phyloP scores from a whole-genome alignment of 768 basidiomycete species.

The Boletus vermiculosoides region DNA sequence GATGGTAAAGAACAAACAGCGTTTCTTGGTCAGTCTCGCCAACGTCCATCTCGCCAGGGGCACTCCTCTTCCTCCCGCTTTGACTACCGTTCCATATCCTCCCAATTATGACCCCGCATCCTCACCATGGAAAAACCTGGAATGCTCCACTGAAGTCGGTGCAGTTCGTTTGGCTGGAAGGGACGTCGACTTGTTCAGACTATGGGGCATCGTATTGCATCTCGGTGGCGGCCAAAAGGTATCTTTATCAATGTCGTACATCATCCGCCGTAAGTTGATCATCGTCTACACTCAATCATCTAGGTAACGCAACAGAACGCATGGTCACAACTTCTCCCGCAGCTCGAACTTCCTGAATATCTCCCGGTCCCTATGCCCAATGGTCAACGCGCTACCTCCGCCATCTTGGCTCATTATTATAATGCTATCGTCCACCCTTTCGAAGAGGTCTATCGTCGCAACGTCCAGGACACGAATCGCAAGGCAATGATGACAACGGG shows the following conservation, averaged over 20 bases:
- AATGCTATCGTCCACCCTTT: constrained; percentile 63
- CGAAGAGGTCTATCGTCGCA: constrained; percentile 68
- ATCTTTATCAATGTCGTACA: constrained; percentile 28
- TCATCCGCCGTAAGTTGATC: constrained; percentile 16
- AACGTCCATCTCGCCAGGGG: constrained; percentile 54
- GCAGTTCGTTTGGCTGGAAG: constrained; percentile 67
- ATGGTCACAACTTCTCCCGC: constrained; percentile 54
- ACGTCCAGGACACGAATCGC: constrained; percentile 57
- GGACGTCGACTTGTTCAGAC: constrained; percentile 73
- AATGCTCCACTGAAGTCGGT: constrained; percentile 60
- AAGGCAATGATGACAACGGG: constrained; percentile 47
- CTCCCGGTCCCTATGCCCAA: constrained; percentile 45
- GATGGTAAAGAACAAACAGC: constrained; percentile 53
- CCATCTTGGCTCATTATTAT: constrained; percentile 58
- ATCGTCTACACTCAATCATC: constrained; percentile 4
- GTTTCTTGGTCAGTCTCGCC: constrained; percentile 62
- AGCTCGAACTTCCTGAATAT: constrained; percentile 62
- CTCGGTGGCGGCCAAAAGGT: constrained; percentile 64
- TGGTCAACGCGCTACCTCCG: constrained; percentile 50
- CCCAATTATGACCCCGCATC: constrained; percentile 59
- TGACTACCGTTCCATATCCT: constrained; percentile 60
- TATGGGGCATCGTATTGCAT: constrained; percentile 63
- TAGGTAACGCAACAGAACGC: constrained; percentile 52
- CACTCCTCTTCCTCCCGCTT: constrained; percentile 69
- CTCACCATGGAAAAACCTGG: constrained; percentile 66